These are phyloP conservation scores for Hanseniaspora gamundiae DNA, from an alignment of 1,139 yeast genomes.

Conservation along the genomic window DNA sequence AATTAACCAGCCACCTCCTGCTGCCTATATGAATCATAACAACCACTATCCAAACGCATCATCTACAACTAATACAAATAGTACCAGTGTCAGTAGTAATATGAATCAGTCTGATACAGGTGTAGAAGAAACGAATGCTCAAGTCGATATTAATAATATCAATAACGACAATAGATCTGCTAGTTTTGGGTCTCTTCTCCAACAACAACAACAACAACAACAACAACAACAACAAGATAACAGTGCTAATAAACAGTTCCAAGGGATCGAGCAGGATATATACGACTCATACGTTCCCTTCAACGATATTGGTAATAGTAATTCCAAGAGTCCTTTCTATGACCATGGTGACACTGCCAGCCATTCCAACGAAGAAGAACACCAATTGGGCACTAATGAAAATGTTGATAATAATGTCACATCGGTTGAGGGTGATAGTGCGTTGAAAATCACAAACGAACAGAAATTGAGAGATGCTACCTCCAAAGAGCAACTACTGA, in stretches of 20 bases:
- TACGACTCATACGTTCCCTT: slow-evolving; percentile 1
- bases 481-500: background rate
- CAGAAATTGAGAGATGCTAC: background rate
- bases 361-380: too few relatives aligned
- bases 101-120: background rate
- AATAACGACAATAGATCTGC: background rate
- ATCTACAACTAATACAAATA: background rate
- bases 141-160: background rate
- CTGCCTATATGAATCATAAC: too few relatives aligned
- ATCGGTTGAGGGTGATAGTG: too few relatives aligned
- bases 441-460: too few relatives aligned
- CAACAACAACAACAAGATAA: too few relatives aligned
- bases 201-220: background rate
- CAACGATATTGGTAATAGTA: background rate
- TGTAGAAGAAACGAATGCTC: background rate
- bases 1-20: background rate
- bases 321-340: too few relatives aligned
- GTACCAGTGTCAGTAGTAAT: background rate
- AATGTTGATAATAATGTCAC: too few relatives aligned
- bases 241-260: background rate
- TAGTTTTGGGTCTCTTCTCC: background rate
- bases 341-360: too few relatives aligned
- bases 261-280: background rate
- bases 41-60: too few relatives aligned
- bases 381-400: too few relatives aligned